Percentiles rank a stretch among this genome's conserved stretches.
Evolutionary conservation across 2,329 filamentous ascomycete genomes (phyloP).

Genomic region (Fusarium begoniae): DNA sequence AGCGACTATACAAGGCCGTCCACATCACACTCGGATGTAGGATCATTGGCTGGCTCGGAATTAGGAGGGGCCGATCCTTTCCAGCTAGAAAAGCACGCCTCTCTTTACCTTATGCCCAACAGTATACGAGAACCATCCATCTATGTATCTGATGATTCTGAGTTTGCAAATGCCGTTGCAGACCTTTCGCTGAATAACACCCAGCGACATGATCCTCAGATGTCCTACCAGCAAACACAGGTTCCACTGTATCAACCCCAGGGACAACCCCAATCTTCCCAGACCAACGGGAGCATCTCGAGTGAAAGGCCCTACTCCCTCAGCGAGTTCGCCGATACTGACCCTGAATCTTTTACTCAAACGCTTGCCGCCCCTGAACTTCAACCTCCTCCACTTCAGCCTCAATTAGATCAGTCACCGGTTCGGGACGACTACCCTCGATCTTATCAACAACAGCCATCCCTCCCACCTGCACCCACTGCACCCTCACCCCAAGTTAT

Average conservation of each 20-base stretch:
- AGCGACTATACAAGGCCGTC: conserved; percentile 62
- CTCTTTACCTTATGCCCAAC: conserved; percentile 57
- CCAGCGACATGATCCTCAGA: conserved; percentile 28
- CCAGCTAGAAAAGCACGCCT: conserved; percentile 70
- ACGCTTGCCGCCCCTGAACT: conserved; percentile 42
- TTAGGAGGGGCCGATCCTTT: conserved; percentile 66
- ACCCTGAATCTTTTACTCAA: conserved; percentile 49
- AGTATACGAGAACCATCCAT: conserved; percentile 65
- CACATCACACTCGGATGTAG: conserved; percentile 68
- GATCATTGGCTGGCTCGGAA: conserved; percentile 65
- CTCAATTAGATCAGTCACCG: conserved; percentile 34
- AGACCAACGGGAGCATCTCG: conserved; percentile 23
- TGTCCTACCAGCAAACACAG: conserved; percentile 33
- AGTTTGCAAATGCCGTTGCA: conserved; percentile 53
- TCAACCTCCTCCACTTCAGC: conserved; percentile 33
- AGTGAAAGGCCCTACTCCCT: conserved; percentile 50
- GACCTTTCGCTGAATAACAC: conserved; percentile 44
- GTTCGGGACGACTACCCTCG: conserved; percentile 25
- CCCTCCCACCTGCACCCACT: conserved; percentile 50
- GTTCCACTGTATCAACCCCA: conserved; percentile 21
- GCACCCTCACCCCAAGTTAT: conserved; percentile 62
- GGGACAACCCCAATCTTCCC: conserved; percentile 9
- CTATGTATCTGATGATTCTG: conserved; percentile 68
- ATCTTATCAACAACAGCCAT: conserved; percentile 23
- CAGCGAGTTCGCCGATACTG: conserved; percentile 53